Conservation (phyloP, 768 basidiomycete species). For the Royoungia palumana region DNA sequence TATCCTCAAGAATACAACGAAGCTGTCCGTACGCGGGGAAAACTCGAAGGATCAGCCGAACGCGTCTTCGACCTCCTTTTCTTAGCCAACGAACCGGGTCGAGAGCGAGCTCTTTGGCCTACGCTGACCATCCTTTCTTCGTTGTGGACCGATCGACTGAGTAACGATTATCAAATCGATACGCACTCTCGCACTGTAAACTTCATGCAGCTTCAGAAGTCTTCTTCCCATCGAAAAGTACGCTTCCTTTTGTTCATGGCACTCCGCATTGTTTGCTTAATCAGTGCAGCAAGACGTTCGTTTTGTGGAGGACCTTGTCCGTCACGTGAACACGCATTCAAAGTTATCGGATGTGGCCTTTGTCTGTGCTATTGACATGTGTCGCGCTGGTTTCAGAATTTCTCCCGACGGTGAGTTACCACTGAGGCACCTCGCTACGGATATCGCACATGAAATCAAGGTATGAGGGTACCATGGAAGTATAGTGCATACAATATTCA, state of each 20-base stretch:
- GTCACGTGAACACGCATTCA: constrained; percentile 50
- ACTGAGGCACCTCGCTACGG: constrained; percentile 60
- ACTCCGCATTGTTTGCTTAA: neutral
- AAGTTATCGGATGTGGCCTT: constrained; percentile 66
- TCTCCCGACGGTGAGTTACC: constrained; percentile 57
- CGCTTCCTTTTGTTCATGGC: neutral
- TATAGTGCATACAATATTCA: neutral
- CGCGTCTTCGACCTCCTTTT: constrained; percentile 81
- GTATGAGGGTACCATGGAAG: constrained; percentile 38
- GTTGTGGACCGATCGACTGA: constrained; percentile 70
- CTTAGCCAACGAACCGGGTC: constrained; percentile 39
- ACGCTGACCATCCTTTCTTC: constrained; percentile 71
- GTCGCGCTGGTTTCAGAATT: constrained; percentile 60
- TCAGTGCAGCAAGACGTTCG: constrained; percentile 39
- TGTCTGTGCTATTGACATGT: constrained; percentile 73
- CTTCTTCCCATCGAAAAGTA: constrained; percentile 31
- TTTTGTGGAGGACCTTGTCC: constrained; percentile 61
- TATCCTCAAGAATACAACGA: constrained; percentile 80
- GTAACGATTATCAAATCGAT: constrained; percentile 50
- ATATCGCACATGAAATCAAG: constrained; percentile 79
- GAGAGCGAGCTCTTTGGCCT: constrained; percentile 70
- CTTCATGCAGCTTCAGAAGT: constrained; percentile 30
- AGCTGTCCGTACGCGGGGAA: constrained; percentile 56
- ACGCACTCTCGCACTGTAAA: constrained; percentile 30
- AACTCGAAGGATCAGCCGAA: constrained; percentile 79